phyloP scores from a whole-genome alignment of 148 eudicot species.

The Polygonum aviculare region DNA sequence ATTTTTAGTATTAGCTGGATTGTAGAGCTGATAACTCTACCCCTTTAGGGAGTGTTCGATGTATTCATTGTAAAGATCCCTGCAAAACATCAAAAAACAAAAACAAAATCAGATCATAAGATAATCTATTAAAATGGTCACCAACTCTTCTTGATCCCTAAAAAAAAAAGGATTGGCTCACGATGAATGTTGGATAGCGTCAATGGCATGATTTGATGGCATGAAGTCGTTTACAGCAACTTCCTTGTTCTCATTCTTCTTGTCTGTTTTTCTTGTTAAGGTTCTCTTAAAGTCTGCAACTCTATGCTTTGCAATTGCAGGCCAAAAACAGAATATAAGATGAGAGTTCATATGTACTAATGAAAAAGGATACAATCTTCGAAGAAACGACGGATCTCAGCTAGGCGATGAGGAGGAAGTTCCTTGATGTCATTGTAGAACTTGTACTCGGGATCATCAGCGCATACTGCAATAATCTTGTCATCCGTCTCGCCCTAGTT shows the following conservation, averaged over 20 bases:
- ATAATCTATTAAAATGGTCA: not conserved
- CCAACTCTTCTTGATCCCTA: not conserved
- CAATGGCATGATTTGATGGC: not conserved
- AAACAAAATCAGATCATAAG: not conserved
- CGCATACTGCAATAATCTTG: constrained; percentile 26
- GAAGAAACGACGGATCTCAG: constrained; percentile 27
- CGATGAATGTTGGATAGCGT: constrained; percentile 11
- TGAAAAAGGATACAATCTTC: constrained; percentile 24
- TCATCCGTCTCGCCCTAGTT: constrained; percentile 22
- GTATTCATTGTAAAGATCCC: constrained; percentile 13
- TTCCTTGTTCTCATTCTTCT: constrained; percentile 18
- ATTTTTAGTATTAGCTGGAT: not conserved
- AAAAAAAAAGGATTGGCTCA: not conserved
- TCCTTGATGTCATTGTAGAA: constrained; percentile 21
- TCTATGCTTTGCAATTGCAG: not conserved
- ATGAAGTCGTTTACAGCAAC: constrained; percentile 13
- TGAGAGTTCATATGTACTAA: not conserved
- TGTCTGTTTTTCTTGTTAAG: not conserved
- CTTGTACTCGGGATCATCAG: constrained; percentile 26
- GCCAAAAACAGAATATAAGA: not conserved
- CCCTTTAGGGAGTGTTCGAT: constrained; percentile 1
- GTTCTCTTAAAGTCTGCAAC: not conserved
- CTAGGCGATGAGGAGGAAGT: constrained; percentile 25
- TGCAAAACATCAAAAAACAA: not conserved
- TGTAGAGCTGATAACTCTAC: not conserved